Evolutionary conservation across 2,329 filamentous ascomycete genomes (phyloP).

Genomic region (Fusarium multiceps): DNA sequence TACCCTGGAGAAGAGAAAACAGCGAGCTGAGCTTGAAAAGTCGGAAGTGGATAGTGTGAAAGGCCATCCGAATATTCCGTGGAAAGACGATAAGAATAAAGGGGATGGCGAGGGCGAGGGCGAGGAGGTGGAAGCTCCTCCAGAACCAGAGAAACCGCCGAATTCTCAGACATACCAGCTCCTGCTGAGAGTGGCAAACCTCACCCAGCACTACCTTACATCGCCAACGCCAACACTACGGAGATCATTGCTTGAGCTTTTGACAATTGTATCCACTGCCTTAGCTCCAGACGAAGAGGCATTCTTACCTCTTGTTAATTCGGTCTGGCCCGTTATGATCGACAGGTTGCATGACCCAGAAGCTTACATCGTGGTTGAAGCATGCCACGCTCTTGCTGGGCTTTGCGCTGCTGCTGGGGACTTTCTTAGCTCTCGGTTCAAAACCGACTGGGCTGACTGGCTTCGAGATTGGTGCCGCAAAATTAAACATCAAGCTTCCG

Average conservation of each 20-base stretch:
- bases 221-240: conserved; percentile 84
- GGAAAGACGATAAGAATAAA: conserved; percentile 53
- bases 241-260: conserved; percentile 79
- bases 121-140: conserved; percentile 51
- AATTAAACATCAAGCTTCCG: conserved; percentile 55
- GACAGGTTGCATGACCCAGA: conserved; percentile 74
- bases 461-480: conserved; percentile 62
- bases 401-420: conserved; percentile 80
- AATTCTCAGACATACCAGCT: conserved; percentile 84
- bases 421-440: conserved; percentile 82
- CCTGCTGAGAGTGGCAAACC: conserved; percentile 80
- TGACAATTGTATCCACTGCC: conserved; percentile 76
- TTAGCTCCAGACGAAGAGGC: conserved; percentile 81
- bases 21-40: conserved; percentile 51
- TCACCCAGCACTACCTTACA: conserved; percentile 91
- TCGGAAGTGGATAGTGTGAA: conserved; percentile 46
- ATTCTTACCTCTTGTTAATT: conserved; percentile 90
- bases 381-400: conserved; percentile 73
- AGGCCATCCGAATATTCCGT: conserved; percentile 52
- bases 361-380: conserved; percentile 74
- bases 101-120: conserved; percentile 46
- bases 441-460: conserved; percentile 74
- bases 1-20: conserved; percentile 68
- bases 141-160: conserved; percentile 66
- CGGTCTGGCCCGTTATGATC: conserved; percentile 86